Conservation (phyloP, 2,329 filamentous ascomycete genomes). For the Aspergillus pseudotamarii region DNA sequence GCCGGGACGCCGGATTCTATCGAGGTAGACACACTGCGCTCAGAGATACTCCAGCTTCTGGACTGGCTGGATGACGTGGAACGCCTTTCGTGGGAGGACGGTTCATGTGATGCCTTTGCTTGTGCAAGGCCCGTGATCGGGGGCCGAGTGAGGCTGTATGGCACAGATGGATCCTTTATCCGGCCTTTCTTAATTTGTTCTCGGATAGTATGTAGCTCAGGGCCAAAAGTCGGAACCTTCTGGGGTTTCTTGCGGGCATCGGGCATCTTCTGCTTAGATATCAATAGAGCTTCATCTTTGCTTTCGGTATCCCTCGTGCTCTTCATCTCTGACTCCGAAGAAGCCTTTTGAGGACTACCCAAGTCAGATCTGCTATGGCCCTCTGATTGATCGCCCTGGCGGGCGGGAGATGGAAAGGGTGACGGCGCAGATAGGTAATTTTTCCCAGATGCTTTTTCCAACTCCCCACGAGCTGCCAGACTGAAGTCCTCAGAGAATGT, state of each 20-base stretch:
- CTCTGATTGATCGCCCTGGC: conserved; percentile 38
- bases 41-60: conserved; percentile 63
- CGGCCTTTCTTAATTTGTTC: conserved; percentile 26
- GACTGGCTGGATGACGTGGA: conserved; percentile 44
- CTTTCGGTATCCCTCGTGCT: conserved; percentile 15
- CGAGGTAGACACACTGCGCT: conserved; percentile 46
- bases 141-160: conserved; percentile 38
- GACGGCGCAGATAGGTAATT: conserved; percentile 52
- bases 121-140: conserved; percentile 51
- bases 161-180: conserved; percentile 32
- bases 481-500: conserved; percentile 39
- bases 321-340: conserved; percentile 12
- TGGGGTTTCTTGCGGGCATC: conserved; percentile 18
- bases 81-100: conserved; percentile 31
- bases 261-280: conserved; percentile 18
- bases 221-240: conserved; percentile 35
- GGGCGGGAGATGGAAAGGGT: conserved; percentile 53
- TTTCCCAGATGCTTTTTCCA: conserved; percentile 39
- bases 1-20: conserved; percentile 50
- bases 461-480: conserved; percentile 35
- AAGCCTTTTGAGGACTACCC: conserved; percentile 18
- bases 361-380: conserved; percentile 28
- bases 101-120: conserved; percentile 36
- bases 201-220: conserved; percentile 25
- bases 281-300: conserved; percentile 7